Evolutionary conservation across 2,329 filamentous ascomycete species (phyloP).

Genomic region (Talaromyces sp.): DNA sequence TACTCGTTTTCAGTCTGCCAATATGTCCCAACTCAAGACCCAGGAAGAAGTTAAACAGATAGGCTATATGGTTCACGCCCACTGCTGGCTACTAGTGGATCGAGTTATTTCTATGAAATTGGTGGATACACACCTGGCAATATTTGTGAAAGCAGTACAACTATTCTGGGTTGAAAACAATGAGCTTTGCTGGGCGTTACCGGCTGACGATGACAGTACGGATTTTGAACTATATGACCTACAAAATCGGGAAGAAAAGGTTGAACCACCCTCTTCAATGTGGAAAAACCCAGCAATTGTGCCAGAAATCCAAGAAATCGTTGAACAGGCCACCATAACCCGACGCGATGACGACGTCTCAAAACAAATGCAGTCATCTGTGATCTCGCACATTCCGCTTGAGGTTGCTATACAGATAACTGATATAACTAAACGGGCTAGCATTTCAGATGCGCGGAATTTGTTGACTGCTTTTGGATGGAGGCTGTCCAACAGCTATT

Average conservation of each 20-base stretch:
- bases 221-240: no score
- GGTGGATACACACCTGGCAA: conserved; percentile 8
- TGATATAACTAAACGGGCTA: neutral
- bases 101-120: conserved; percentile 12
- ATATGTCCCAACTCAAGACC: conserved; percentile 6
- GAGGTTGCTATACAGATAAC: conserved; percentile 7
- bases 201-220: neutral
- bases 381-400: conserved; percentile 3
- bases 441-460: conserved; percentile 8
- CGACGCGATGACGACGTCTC: neutral
- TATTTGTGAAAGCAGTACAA: conserved; percentile 4
- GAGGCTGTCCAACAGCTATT: conserved; percentile 11
- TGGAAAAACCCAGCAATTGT: conserved; percentile 6
- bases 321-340: neutral
- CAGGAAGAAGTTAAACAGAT: conserved; percentile 14
- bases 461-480: conserved; percentile 11
- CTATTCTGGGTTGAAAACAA: conserved; percentile 10
- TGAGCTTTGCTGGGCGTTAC: neutral
- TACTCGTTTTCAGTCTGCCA: neutral
- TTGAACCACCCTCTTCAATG: neutral
- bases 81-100: conserved; percentile 16
- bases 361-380: neutral
- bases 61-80: conserved; percentile 14
- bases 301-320: conserved; percentile 3
- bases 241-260: no score